Evolutionary conservation across 148 eudicot genomes (phyloP).

Genomic region (Chenopodium quinoa): DNA sequence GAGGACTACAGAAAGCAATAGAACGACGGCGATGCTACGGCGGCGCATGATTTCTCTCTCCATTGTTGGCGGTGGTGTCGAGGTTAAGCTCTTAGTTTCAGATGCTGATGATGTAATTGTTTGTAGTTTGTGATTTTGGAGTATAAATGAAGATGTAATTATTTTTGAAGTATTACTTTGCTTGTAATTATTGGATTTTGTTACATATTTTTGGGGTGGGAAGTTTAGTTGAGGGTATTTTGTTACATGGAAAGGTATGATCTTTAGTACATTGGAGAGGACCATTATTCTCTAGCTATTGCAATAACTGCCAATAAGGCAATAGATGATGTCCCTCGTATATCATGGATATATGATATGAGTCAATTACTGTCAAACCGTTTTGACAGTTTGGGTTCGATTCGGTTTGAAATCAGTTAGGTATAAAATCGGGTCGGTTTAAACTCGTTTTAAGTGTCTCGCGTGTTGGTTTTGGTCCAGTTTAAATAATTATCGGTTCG

Average conservation of each 20-base stretch:
- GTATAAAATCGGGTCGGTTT: too few relatives aligned
- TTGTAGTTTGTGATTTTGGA: not conserved
- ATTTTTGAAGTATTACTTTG: not conserved
- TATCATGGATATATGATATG: too few relatives aligned
- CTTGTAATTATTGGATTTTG: not conserved
- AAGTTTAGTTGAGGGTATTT: not conserved
- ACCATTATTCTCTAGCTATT: not conserved
- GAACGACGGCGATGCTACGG: not conserved
- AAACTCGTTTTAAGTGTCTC: too few relatives aligned
- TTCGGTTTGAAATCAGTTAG: too few relatives aligned
- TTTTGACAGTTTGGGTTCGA: too few relatives aligned
- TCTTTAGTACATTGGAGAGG: not conserved
- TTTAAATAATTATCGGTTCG: too few relatives aligned
- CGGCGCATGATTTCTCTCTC: constrained; percentile 14
- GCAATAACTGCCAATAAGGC: too few relatives aligned
- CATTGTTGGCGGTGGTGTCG: constrained; percentile 6
- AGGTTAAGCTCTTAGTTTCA: not conserved
- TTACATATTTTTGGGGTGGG: not conserved
- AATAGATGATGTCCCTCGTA: too few relatives aligned
- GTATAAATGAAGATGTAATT: not conserved
- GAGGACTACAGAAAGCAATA: constrained; percentile 6
- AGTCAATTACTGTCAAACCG: too few relatives aligned
- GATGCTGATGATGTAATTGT: not conserved
- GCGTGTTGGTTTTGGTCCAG: too few relatives aligned
- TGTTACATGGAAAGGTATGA: not conserved